Percentiles rank a stretch among this genome's conserved stretches.
phyloP scores from a whole-genome alignment of 352 stramenopile species.

The Globisporangium apiculatum region DNA sequence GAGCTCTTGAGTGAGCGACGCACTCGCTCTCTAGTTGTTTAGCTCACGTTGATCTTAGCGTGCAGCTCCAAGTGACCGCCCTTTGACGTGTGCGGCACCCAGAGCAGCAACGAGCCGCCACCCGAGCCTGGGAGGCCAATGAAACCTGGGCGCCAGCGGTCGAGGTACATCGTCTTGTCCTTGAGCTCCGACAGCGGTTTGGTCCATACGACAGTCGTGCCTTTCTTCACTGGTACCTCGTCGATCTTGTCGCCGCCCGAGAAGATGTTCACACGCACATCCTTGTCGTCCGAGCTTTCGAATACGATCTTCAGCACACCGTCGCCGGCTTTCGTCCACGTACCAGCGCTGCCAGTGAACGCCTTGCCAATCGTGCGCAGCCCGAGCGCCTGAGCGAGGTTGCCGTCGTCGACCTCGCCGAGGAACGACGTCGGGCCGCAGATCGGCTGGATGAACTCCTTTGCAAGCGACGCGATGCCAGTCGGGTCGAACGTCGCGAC shows the following conservation, averaged over 20 bases:
- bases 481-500: slow-evolving; percentile 45
- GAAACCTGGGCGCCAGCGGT: slow-evolving; percentile 34
- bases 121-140: slow-evolving; percentile 27
- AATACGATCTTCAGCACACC: slow-evolving; percentile 35
- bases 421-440: slow-evolving; percentile 51
- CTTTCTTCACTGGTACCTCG: slow-evolving; percentile 29
- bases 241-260: slow-evolving; percentile 40
- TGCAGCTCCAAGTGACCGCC: slow-evolving; percentile 32
- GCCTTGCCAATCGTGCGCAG: slow-evolving; percentile 31
- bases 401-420: slow-evolving; percentile 50
- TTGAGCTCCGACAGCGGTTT: slow-evolving; percentile 26
- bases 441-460: slow-evolving; percentile 51
- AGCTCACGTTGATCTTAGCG: slow-evolving; percentile 37
- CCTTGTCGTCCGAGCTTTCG: slow-evolving; percentile 30
- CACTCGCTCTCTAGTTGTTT: slow-evolving; percentile 1
- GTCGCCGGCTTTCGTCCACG: slow-evolving; percentile 35
- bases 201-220: slow-evolving; percentile 31
- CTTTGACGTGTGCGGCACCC: slow-evolving; percentile 25
- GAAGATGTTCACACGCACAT: slow-evolving; percentile 43
- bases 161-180: slow-evolving; percentile 44
- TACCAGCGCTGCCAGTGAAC: slow-evolving; percentile 27
- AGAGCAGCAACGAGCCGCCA: slow-evolving; percentile 25
- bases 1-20: too few species aligned
- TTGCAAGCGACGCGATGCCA: slow-evolving; percentile 32
- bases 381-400: slow-evolving; percentile 30